Percentiles rank a stretch among this genome's conserved stretches.
Evolutionary conservation across 2,329 filamentous ascomycete species (phyloP).

Genomic region (Clarireedia hainanense): DNA sequence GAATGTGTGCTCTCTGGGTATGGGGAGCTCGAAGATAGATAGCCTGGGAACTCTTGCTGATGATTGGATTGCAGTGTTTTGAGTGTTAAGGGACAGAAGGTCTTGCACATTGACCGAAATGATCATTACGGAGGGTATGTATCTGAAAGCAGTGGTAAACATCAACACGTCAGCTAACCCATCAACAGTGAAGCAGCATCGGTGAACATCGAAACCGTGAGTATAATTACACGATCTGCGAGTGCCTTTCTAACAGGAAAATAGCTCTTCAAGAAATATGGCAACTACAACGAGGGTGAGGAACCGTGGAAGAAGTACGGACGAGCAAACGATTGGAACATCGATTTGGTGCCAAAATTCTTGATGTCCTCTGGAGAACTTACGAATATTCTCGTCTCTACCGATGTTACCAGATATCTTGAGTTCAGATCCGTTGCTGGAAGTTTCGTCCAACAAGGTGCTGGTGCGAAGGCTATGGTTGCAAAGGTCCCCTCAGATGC

Average conservation of each 20-base stretch:
- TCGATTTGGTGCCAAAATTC: slow-evolving; percentile 96
- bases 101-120: slow-evolving; percentile 97
- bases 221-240: slow-evolving; percentile 24
- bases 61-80: slow-evolving; percentile 55
- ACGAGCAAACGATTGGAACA: slow-evolving; percentile 97
- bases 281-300: slow-evolving; percentile 68
- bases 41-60: neutral
- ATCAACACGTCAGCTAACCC: slow-evolving; percentile 9
- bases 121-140: slow-evolving; percentile 91
- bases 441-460: slow-evolving; percentile 89
- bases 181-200: slow-evolving; percentile 76
- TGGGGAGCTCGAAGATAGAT: slow-evolving; percentile 20
- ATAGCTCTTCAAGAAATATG: slow-evolving; percentile 94
- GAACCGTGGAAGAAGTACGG: slow-evolving; percentile 99
- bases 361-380: slow-evolving; percentile 98
- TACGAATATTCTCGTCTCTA: slow-evolving; percentile 96
- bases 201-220: slow-evolving; percentile 88
- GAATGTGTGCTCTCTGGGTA: slow-evolving; percentile 99
- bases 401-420: slow-evolving; percentile 81
- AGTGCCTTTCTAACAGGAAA: slow-evolving; percentile 27
- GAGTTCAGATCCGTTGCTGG: slow-evolving; percentile 94
- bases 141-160: slow-evolving; percentile 22
- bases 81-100: slow-evolving; percentile 98
- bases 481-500: slow-evolving; percentile 96
- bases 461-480: slow-evolving; percentile 75